phyloP scores from a whole-genome alignment of 345 rosid species.

The Cardamine chenopodiifolia region DNA sequence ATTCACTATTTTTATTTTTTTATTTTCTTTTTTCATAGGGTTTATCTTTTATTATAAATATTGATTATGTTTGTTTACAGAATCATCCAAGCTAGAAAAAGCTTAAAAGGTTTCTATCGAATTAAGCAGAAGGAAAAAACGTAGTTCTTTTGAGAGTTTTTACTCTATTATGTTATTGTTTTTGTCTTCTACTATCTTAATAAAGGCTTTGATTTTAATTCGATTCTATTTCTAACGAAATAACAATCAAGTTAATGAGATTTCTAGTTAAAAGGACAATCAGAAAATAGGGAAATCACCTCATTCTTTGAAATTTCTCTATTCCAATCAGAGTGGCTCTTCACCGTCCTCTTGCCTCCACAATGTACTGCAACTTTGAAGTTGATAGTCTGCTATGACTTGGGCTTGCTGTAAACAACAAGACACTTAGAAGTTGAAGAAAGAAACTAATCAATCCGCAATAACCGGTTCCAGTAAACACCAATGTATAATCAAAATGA shows the following conservation, averaged over 20 bases:
- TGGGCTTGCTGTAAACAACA: slow-evolving; percentile 71
- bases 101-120: too few relatives aligned
- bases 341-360: slow-evolving; percentile 61
- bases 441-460: slow-evolving; percentile 1
- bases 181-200: too few relatives aligned
- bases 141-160: too few relatives aligned
- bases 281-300: slow-evolving; percentile 49
- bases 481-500: neutral
- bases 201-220: too few relatives aligned
- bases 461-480: slow-evolving; percentile 10
- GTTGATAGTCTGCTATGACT: slow-evolving; percentile 66
- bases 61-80: too few relatives aligned
- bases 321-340: slow-evolving; percentile 67
- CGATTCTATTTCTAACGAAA: too few relatives aligned
- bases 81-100: too few relatives aligned
- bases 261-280: neutral
- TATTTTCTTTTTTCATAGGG: too few relatives aligned
- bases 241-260: slow-evolving; percentile 10
- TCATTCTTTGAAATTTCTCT: slow-evolving; percentile 69
- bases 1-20: too few relatives aligned
- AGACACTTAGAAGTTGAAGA: slow-evolving; percentile 22
- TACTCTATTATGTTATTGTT: too few relatives aligned
- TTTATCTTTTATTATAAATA: too few relatives aligned
- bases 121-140: too few relatives aligned
- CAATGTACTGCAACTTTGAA: slow-evolving; percentile 72